Evolutionary conservation across 75 land plant species (phyloP).

Genomic region (Cryptomeria japonica): DNA sequence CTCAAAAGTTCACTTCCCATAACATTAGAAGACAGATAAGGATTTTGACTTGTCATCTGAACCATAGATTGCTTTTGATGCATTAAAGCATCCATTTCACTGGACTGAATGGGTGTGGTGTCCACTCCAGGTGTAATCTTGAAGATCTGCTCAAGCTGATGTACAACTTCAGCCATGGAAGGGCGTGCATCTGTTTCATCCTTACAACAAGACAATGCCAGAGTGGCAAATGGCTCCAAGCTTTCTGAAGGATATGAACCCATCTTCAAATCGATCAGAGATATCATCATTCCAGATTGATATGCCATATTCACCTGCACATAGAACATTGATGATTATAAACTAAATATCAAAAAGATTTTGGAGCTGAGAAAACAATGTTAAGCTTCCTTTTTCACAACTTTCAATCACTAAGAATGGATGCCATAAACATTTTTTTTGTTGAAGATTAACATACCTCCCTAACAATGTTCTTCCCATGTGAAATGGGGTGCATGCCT

Average conservation of each 20-base stretch:
- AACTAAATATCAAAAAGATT: slow-evolving; percentile 14
- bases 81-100: neutral
- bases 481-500: slow-evolving; percentile 79
- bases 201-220: slow-evolving; percentile 69
- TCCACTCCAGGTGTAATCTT: slow-evolving; percentile 31
- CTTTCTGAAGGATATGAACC: slow-evolving; percentile 65
- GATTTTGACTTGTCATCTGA: neutral
- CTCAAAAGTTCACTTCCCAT: slow-evolving; percentile 43
- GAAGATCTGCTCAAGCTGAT: slow-evolving; percentile 53
- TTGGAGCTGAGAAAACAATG: slow-evolving; percentile 19
- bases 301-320: slow-evolving; percentile 66
- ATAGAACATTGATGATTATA: neutral
- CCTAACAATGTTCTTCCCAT: slow-evolving; percentile 88
- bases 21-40: slow-evolving; percentile 22
- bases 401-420: neutral
- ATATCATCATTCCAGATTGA: slow-evolving; percentile 51
- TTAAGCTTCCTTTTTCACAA: slow-evolving; percentile 26
- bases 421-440: neutral
- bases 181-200: slow-evolving; percentile 63
- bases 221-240: slow-evolving; percentile 43
- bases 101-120: neutral
- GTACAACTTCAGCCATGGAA: slow-evolving; percentile 70
- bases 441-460: slow-evolving; percentile 57
- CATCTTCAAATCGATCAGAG: slow-evolving; percentile 64
- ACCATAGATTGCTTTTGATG: neutral